Conservation (phyloP, 495 filamentous ascomycete genomes). For the Elaphomyces granulatus region DNA sequence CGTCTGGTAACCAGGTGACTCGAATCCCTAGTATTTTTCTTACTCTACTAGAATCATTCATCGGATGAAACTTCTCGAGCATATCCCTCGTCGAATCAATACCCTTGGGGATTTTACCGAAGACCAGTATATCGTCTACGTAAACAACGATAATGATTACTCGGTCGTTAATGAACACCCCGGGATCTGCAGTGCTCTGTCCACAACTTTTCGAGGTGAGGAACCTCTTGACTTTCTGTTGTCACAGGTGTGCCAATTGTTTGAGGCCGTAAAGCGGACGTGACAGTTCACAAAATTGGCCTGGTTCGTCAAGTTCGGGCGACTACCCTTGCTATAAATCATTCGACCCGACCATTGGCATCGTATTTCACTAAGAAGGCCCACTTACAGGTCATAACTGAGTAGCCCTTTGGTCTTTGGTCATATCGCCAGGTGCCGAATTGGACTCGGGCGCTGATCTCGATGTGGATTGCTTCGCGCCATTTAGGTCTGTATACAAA, state of each 20-base stretch:
- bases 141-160: no score
- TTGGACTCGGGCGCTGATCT: not conserved
- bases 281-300: not conserved
- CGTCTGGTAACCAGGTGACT: not conserved
- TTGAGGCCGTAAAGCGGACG: not conserved
- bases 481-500: not conserved
- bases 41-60: not conserved
- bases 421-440: not conserved
- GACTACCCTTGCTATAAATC: not conserved
- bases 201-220: not conserved
- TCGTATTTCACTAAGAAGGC: slow-evolving; percentile 1
- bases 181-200: not conserved
- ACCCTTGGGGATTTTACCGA: not conserved
- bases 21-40: not conserved
- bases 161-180: not conserved
- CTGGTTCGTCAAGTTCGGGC: not conserved
- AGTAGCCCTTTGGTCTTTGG: not conserved
- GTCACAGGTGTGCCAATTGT: not conserved
- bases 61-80: not conserved
- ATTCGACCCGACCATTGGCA: not conserved
- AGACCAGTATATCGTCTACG: not conserved
- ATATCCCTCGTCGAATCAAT: not conserved
- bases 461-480: not conserved
- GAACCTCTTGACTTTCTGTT: not conserved
- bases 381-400: not conserved